phyloP scores from a whole-genome alignment of 164 flowering plant genomes.

The Vitis vinifera region DNA sequence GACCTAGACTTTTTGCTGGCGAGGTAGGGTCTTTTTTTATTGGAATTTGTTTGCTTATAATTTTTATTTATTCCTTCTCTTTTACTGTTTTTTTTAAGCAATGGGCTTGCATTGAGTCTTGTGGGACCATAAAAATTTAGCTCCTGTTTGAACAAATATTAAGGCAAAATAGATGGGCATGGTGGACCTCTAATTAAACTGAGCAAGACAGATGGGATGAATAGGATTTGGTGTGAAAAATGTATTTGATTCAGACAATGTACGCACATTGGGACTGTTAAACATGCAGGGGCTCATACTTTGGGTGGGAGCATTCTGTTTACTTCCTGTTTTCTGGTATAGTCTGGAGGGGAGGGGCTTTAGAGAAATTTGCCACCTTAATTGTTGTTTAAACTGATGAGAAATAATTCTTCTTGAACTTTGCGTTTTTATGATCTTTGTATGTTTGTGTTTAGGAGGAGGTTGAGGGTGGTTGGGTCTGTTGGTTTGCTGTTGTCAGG shows the following conservation, averaged over 20 bases:
- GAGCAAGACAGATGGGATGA: not conserved
- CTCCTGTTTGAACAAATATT: not conserved
- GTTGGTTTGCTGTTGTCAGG: too few species aligned
- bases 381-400: too few species aligned
- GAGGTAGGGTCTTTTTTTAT: constrained; percentile 42
- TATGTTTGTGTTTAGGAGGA: too few species aligned
- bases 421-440: too few species aligned
- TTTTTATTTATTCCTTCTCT: constrained; percentile 1
- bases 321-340: not conserved
- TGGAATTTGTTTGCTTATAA: not conserved
- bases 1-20: constrained; percentile 87
- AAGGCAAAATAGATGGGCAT: not conserved
- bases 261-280: not conserved
- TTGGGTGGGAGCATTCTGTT: not conserved
- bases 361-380: too few species aligned
- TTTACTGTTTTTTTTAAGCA: too few species aligned
- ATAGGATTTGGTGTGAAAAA: not conserved
- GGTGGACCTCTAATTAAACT: not conserved
- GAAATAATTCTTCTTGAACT: too few species aligned
- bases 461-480: too few species aligned
- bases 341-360: too few species aligned
- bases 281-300: not conserved
- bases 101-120: not conserved
- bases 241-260: not conserved
- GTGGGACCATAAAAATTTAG: not conserved